A percentile compares a stretch with the other conserved stretches of the same genome.
Conservation (phyloP, 495 filamentous ascomycete genomes). For the Penicillium longicatenatum region DNA sequence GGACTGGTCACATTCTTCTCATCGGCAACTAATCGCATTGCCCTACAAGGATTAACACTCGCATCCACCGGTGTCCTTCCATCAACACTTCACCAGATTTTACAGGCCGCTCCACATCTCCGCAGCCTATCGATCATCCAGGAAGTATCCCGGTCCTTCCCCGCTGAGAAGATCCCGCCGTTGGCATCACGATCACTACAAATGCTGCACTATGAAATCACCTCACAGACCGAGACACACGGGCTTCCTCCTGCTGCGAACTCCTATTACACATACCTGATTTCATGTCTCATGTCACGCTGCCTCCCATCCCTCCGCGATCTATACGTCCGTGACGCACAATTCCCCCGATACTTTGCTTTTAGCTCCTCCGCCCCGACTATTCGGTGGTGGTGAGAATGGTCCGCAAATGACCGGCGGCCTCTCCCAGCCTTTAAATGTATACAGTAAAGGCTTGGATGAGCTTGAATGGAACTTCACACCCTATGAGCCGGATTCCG, state of each 20-base stretch:
- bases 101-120: slow-evolving; percentile 63
- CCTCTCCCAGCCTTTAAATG: slow-evolving; percentile 67
- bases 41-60: slow-evolving; percentile 63
- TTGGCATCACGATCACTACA: slow-evolving; percentile 66
- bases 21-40: slow-evolving; percentile 44
- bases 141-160: slow-evolving; percentile 66
- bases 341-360: slow-evolving; percentile 77
- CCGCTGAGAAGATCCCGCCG: slow-evolving; percentile 57
- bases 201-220: slow-evolving; percentile 81
- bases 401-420: slow-evolving; percentile 38
- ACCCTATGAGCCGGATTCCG: slow-evolving; percentile 50
- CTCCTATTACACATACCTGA: slow-evolving; percentile 86
- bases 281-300: slow-evolving; percentile 73
- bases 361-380: slow-evolving; percentile 59
- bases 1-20: slow-evolving; percentile 69
- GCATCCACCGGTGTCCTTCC: slow-evolving; percentile 67
- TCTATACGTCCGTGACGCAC: slow-evolving; percentile 82
- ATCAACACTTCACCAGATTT: slow-evolving; percentile 61
- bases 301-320: slow-evolving; percentile 69
- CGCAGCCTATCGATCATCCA: slow-evolving; percentile 65
- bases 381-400: slow-evolving; percentile 34
- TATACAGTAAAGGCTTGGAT: slow-evolving; percentile 84
- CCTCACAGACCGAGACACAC: slow-evolving; percentile 50
- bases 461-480: slow-evolving; percentile 87
- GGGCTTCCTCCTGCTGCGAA: slow-evolving; percentile 60